A percentile compares a stretch with the other conserved stretches of the same genome.
These are phyloP conservation scores for Rozella allomycis DNA, from an alignment of 371 early-diverging fungal species.

Conservation along the genomic window DNA sequence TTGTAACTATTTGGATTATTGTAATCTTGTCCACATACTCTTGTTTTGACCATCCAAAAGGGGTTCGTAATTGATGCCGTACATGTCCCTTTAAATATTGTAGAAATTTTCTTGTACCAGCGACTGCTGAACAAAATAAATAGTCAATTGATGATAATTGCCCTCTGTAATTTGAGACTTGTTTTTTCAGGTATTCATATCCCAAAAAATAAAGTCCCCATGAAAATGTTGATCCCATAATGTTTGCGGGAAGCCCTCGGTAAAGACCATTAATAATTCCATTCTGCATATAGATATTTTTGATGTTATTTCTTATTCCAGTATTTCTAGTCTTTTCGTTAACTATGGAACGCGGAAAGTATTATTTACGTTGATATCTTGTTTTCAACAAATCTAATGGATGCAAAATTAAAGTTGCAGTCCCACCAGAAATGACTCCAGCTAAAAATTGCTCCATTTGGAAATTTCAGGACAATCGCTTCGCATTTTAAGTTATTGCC, in stretches of 20 bases:
- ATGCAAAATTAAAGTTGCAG: slow-evolving; percentile 59
- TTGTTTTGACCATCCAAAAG: background rate
- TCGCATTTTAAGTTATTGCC: no score
- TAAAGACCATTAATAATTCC: slow-evolving; percentile 56
- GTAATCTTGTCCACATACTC: background rate
- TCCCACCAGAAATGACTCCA: no score
- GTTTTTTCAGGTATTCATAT: slow-evolving; percentile 14
- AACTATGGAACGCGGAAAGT: no score
- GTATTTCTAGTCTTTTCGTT: no score
- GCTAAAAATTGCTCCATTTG: no score
- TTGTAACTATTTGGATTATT: background rate
- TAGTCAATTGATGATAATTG: background rate
- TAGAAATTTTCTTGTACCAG: background rate
- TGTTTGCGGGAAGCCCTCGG: slow-evolving; percentile 65
- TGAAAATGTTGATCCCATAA: slow-evolving; percentile 70
- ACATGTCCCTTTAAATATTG: background rate
- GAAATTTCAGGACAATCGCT: no score
- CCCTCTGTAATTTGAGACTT: background rate
- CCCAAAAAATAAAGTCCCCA: slow-evolving; percentile 91
- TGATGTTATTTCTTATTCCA: no score
- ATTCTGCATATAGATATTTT: no score
- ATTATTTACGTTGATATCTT: slow-evolving; percentile 71
- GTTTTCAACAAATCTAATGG: slow-evolving; percentile 82
- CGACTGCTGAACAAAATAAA: background rate
- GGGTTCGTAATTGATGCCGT: background rate